Conservation (phyloP, 768 basidiomycete species). For the Hygrophoropsis aurantiaca region DNA sequence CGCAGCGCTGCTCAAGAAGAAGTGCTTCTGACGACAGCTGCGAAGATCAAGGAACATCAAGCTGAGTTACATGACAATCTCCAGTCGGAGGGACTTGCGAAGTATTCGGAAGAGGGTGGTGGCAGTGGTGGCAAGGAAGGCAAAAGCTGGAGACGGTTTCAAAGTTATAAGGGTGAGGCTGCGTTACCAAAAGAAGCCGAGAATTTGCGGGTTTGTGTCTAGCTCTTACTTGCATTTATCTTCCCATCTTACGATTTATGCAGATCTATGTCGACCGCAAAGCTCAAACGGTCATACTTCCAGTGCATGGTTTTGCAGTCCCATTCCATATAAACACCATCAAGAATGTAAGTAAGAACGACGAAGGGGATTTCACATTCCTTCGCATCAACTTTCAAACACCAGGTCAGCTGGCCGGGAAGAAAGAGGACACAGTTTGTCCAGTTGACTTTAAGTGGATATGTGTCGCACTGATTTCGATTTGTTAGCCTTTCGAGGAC, state of each 20-base stretch:
- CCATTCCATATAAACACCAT: conserved; percentile 99
- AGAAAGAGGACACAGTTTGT: conserved; percentile 94
- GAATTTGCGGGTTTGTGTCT: conserved; percentile 63
- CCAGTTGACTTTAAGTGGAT: not conserved
- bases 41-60: conserved; percentile 88
- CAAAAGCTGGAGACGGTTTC: conserved; percentile 93
- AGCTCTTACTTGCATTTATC: not conserved
- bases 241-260: conserved; percentile 8
- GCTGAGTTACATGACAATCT: conserved; percentile 72
- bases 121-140: conserved; percentile 78
- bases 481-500: conserved; percentile 85
- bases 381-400: conserved; percentile 98
- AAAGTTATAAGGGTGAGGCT: conserved; percentile 94
- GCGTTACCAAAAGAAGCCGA: conserved; percentile 86
- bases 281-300: conserved; percentile 84
- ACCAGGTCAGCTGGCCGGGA: conserved; percentile 94
- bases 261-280: conserved; percentile 93
- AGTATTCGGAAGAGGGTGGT: conserved; percentile 80
- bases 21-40: conserved; percentile 70
- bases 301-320: conserved; percentile 92
- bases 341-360: conserved; percentile 96
- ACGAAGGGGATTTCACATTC: conserved; percentile 93
- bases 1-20: conserved; percentile 87
- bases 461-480: conserved; percentile 8
- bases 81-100: conserved; percentile 78